Evolutionary conservation across 2,329 filamentous ascomycete genomes (phyloP).

Genomic region (Paraphoma chrysanthemicola): DNA sequence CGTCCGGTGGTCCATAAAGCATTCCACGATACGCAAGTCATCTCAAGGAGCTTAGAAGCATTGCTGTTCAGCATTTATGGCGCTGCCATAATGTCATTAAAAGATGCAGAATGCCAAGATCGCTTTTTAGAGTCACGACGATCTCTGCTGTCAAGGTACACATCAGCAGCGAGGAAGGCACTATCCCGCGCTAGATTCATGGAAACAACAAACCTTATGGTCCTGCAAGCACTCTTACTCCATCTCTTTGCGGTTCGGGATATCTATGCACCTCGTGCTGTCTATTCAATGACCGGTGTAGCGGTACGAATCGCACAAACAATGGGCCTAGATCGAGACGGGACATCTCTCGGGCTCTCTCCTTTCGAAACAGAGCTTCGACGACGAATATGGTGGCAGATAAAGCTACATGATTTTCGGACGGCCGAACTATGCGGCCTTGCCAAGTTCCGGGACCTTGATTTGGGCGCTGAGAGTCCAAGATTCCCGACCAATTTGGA

Average conservation of each 20-base stretch:
- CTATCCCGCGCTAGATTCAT: conserved; percentile 36
- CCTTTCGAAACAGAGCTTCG: conserved; percentile 65
- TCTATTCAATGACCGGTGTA: conserved; percentile 68
- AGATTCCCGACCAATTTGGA: conserved; percentile 58
- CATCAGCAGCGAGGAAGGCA: conserved; percentile 6
- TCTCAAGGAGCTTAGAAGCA: conserved; percentile 65
- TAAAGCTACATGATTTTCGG: conserved; percentile 63
- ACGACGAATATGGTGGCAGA: conserved; percentile 65
- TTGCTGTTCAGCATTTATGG: conserved; percentile 27
- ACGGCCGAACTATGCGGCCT: conserved; percentile 60
- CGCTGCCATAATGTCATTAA: conserved; percentile 54
- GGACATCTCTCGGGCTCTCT: conserved; percentile 56
- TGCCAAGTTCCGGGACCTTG: conserved; percentile 38
- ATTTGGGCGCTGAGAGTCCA: conserved; percentile 53
- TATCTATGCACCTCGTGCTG: conserved; percentile 55
- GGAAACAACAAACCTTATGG: conserved; percentile 62
- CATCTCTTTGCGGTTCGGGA: conserved; percentile 64
- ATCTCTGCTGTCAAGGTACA: conserved; percentile 58
- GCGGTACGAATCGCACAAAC: conserved; percentile 64
- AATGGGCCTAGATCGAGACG: conserved; percentile 66
- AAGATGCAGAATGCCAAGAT: conserved; percentile 59
- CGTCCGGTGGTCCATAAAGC: conserved; percentile 69
- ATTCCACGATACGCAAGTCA: conserved; percentile 58
- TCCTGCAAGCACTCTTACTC: conserved; percentile 65
- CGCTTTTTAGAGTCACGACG: conserved; percentile 64